Conservation (phyloP, 2,329 filamentous ascomycete genomes). For the Didymella sp. region DNA sequence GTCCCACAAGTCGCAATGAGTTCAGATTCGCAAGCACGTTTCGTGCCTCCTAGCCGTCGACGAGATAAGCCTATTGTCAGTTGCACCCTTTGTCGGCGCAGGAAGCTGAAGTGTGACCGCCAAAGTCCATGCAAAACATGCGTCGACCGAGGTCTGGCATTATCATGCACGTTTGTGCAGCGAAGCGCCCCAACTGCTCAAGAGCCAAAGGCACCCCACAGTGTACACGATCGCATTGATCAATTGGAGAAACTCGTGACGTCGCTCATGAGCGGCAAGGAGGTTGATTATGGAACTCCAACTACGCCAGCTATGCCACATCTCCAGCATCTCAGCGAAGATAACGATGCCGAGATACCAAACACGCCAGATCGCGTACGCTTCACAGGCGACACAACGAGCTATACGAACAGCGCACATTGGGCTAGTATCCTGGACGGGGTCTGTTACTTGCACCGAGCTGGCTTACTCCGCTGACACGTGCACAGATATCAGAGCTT, state of each 20-base stretch:
- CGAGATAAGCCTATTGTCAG: slow-evolving; percentile 41
- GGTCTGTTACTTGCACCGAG: slow-evolving; percentile 22
- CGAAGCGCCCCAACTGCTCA: slow-evolving; percentile 28
- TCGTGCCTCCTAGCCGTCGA: slow-evolving; percentile 36
- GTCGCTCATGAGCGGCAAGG: slow-evolving; percentile 41
- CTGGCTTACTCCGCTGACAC: slow-evolving; percentile 5
- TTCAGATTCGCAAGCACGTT: slow-evolving; percentile 23
- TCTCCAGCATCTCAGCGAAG: slow-evolving; percentile 19
- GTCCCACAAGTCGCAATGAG: slow-evolving; percentile 21
- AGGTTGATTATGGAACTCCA: slow-evolving; percentile 12
- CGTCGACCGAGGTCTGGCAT: slow-evolving; percentile 45
- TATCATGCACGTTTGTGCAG: slow-evolving; percentile 45
- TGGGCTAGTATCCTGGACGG: slow-evolving; percentile 50
- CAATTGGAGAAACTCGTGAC: slow-evolving; percentile 49
- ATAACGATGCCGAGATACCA: slow-evolving; percentile 25
- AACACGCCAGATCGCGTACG: slow-evolving; percentile 43
- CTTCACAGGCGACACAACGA: slow-evolving; percentile 37
- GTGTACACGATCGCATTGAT: slow-evolving; percentile 47
- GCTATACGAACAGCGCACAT: slow-evolving; percentile 43
- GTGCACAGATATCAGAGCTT: slow-evolving; percentile 40
- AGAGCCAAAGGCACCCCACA: slow-evolving; percentile 36
- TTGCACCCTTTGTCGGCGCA: slow-evolving; percentile 28
- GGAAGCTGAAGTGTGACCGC: slow-evolving; percentile 47
- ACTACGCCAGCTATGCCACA: slow-evolving; percentile 6
- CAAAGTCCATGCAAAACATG: slow-evolving; percentile 48